Conservation (phyloP, 2,329 filamentous ascomycete genomes). For the Sordariomycetes sp. region DNA sequence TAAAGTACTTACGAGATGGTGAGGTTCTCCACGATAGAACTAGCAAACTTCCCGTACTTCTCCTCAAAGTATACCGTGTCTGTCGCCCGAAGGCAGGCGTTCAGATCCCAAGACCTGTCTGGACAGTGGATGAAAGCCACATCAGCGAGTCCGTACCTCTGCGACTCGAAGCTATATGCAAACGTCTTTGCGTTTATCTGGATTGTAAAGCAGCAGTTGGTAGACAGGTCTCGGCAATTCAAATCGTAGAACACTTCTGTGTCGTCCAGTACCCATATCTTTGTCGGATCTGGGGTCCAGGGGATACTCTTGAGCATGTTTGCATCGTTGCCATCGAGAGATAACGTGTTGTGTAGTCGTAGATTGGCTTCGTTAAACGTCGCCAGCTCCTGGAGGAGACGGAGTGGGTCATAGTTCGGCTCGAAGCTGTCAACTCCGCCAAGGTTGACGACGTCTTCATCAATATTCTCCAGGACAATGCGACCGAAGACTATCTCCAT, state of each 20-base stretch:
- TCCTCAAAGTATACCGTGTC: conserved; percentile 1
- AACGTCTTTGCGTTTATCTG: conserved; percentile 14
- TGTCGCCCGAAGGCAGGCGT: conserved; percentile 4
- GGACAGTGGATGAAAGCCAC: conserved; percentile 16
- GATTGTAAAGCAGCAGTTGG: conserved; percentile 8
- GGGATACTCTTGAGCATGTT: conserved; percentile 7
- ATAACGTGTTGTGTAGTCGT: background rate
- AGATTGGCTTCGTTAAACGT: background rate
- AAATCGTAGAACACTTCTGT: conserved; percentile 11
- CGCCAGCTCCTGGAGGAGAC: background rate
- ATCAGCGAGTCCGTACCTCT: conserved; percentile 7
- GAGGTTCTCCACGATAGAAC: background rate
- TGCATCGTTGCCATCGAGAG: conserved; percentile 13
- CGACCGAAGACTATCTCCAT: background rate
- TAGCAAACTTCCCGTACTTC: conserved; percentile 2
- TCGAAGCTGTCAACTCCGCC: background rate
- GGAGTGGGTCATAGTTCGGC: background rate
- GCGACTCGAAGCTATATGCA: conserved; percentile 10
- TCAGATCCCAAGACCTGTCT: conserved; percentile 17
- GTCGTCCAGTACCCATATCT: background rate
- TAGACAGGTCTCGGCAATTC: background rate
- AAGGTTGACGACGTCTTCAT: background rate
- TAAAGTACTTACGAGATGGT: background rate
- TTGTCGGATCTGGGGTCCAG: conserved; percentile 9
- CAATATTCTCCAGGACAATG: conserved; percentile 3